Evolutionary conservation across 495 filamentous ascomycete genomes (phyloP).

Genomic region (Venustampulla echinocandica): DNA sequence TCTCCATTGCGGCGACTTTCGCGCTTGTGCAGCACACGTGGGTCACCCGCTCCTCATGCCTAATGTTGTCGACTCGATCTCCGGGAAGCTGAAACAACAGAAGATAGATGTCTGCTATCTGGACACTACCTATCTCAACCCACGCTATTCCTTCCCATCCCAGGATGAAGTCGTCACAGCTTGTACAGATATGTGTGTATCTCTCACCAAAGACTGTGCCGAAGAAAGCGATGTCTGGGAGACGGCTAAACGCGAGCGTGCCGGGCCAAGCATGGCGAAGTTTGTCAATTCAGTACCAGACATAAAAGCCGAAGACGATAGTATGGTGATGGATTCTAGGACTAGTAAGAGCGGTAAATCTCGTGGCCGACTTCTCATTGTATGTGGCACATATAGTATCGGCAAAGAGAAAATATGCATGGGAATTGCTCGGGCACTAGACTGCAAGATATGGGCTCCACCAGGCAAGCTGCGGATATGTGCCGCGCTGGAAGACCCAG

Average conservation of each 20-base stretch:
- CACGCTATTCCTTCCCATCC: slow-evolving; percentile 87
- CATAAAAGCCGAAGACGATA: slow-evolving; percentile 24
- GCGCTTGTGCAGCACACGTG: slow-evolving; percentile 81
- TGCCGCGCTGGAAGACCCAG: slow-evolving; percentile 72
- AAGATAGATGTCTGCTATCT: slow-evolving; percentile 91
- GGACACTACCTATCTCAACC: slow-evolving; percentile 94
- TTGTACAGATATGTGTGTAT: slow-evolving; percentile 84
- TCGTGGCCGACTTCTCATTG: slow-evolving; percentile 61
- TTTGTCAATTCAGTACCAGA: slow-evolving; percentile 37
- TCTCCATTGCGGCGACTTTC: slow-evolving; percentile 92
- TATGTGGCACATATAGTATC: slow-evolving; percentile 95
- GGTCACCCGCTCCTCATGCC: slow-evolving; percentile 73
- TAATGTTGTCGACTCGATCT: slow-evolving; percentile 56
- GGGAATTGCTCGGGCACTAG: slow-evolving; percentile 78
- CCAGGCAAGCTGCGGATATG: slow-evolving; percentile 77
- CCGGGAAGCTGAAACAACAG: slow-evolving; percentile 66
- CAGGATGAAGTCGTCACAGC: slow-evolving; percentile 78
- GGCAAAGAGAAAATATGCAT: slow-evolving; percentile 95
- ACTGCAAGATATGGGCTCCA: slow-evolving; percentile 84
- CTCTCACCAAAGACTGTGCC: slow-evolving; percentile 45
- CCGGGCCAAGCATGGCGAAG: slow-evolving; percentile 51
- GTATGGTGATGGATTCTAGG: slow-evolving; percentile 23
- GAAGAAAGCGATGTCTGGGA: slow-evolving; percentile 46
- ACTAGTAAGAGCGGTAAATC: slow-evolving; percentile 18
- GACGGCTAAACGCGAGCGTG: slow-evolving; percentile 38